Base-by-base conservation (phyloP, 345 rosid genomes). In the Syzygium jambos region DNA sequence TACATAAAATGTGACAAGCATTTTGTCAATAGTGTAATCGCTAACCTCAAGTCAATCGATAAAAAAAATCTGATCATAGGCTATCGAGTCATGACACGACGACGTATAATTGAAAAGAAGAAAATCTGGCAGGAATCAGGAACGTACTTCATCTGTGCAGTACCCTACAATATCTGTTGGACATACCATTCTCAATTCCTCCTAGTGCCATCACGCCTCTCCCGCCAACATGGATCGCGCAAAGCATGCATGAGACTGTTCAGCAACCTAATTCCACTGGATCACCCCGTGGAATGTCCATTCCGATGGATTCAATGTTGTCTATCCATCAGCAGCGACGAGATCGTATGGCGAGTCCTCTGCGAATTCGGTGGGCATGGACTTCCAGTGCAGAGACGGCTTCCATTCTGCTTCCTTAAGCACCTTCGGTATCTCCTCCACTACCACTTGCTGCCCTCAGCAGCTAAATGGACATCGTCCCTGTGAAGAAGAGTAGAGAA, bases 361-460 rank as follows among this genome's bases (percentile, higher is more conserved):
- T 0, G 98, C 25, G 88, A 96, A 98, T 91, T 98, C 98, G 0
- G 98, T 93, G 9, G 97, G 95, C 96, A 96, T 93, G 27, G 97
- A 91, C 90, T 96, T 96, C 99, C 99, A 96, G 91, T 96, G 94
- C 12, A 98, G 95, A 86, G 97, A 95, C 14, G 99, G 98, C 88
- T 78, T 86, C 99, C 99, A 98, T 29, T 98, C 97, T 0, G 98
- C 95, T 90, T 93, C 94, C 87, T 91, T 98, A 52, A 96, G 84
- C 89, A 93, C 95, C 90, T 96, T 95, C 52, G 96, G 89, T 86
- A 96, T 93, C 95, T 95, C 99, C 38, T 88, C 95, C 54, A 90
- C 98, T 9, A 98, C 98, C 54, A 95, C 91, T 95, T 94, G 94
- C 99, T 96, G 84, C 99, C 99, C 80, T 96, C 96, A 38, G 93